Evolutionary conservation across 2,329 filamentous ascomycete genomes (phyloP), one percentile per base, ranked within the genome.

Genomic region (Rhexocercosporidium sp.): DNA sequence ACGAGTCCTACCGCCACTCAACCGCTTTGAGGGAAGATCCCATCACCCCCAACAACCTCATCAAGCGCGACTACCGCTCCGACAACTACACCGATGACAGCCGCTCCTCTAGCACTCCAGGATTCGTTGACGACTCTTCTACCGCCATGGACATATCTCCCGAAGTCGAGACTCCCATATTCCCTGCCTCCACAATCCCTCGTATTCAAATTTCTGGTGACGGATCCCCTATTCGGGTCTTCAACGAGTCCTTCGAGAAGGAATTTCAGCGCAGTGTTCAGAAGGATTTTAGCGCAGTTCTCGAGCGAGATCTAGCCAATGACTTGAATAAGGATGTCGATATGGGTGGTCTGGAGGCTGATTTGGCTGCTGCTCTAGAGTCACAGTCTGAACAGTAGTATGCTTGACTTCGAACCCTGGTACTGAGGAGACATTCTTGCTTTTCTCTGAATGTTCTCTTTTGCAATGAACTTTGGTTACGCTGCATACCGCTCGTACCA

Each of bases 1-100:
- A 57, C 34, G 54, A 57, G 31, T 14, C 31, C 14, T 57, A 57
- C 12, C 54, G 54, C n/a, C 39, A n/a, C 12, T 57, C 54, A 25
- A 47, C 18, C 20, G 22, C 44, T 8, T 11, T n/a, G 18, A 39
- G 20, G 27, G 20, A 39, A 39, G 54, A 25, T 18, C 34, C 20
- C n/a, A 11, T 37, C 31, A 39, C 54, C 20, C 34, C 54, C 16
- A 27, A 39, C n/a, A 41, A 39, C 31, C 2, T 57, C 31, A 37
- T 16, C 12, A 57, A 57, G 31, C 20, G 20, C 41, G 54, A 39
- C 12, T 4, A 20, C 54, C 34, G 20, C 20, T 57, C 20, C 9
- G 27, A 53, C 25, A 53, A 31, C 16, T 53, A 53, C 12, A 57
- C 54, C 34, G 34, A 25, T 22, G 41, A 25, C 12, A 39, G 31